Base-by-base conservation (phyloP, 495 filamentous ascomycete species). In the Pyrenula aspistea region DNA sequence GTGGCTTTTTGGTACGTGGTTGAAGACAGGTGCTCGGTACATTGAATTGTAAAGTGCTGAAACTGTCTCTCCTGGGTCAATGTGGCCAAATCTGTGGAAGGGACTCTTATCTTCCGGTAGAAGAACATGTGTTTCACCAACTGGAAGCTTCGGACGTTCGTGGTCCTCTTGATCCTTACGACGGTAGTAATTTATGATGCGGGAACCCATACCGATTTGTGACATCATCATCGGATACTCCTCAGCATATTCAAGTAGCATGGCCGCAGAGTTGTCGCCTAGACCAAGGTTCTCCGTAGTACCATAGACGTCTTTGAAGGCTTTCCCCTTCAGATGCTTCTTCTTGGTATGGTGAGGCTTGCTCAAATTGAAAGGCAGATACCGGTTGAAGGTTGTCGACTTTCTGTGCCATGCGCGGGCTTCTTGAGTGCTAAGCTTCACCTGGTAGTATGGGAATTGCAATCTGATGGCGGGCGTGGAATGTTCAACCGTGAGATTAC, bases 151-250 rank as follows among this genome's bases (percentile, higher is more conserved):
- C 0, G 87, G 87, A 2, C 87, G 79, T 12, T 82, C 80, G 47
- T 79, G 75, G 65, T 94, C 90, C 23, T 91, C 88, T 24, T 78
- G 79, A 61, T 86, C 86, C 65, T 88, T 93, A 25, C 91, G 85
- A 15, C 93, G 86, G 65, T 96, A 96, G 71, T 96, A 97, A 63
- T 97, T 96, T 71, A 97, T 87, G 48, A 97, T 81, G 48, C 88
- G 85, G 66, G 83, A 92, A 53, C 89, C 92, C 93, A 99, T 99
- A 58, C 91, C 93, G 60, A 96, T 92, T 68, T 95, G 94, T 8
- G 93, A 96, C 59, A 99, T 75, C 56, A 91, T 87, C 12, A 82
- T 86, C 1, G 93, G 93, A 55, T 87, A 86, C 67, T 97, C 89
- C 66, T 99, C 93, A 11, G 89, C 93, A 69, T 97, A 97, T 71